Conservation (phyloP, 805 yeast genomes). For the Peterozyma xylosa region DNA sequence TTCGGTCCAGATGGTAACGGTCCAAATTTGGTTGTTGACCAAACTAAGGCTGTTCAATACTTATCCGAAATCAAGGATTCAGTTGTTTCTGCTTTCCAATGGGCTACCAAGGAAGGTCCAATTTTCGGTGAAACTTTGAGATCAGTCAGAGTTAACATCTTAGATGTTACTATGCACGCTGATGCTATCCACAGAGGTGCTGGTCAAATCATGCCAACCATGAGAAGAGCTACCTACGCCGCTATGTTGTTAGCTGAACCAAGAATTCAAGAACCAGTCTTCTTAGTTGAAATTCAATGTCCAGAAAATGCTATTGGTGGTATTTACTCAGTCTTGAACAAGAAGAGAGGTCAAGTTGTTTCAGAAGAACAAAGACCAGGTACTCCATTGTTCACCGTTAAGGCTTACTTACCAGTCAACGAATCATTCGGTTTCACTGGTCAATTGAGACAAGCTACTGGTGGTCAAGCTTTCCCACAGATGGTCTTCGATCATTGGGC, state of each 20-base stretch:
- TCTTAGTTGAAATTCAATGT: conserved; percentile 98
- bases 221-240: conserved; percentile 99
- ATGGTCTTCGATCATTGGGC: conserved; percentile 99
- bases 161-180: conserved; percentile 98
- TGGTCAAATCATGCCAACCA: conserved; percentile 99
- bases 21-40: conserved; percentile 98
- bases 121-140: conserved; percentile 94
- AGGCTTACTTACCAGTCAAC: conserved; percentile 99
- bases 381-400: conserved; percentile 98
- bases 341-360: conserved; percentile 98
- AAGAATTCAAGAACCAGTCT: conserved; percentile 98
- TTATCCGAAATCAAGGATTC: conserved; percentile 98
- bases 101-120: conserved; percentile 99
- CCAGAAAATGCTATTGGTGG: conserved; percentile 99
- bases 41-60: conserved; percentile 99
- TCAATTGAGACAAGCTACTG: conserved; percentile 99
- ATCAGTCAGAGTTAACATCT: conserved; percentile 94
- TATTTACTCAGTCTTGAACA: conserved; percentile 99
- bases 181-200: conserved; percentile 99
- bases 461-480: conserved; percentile 99
- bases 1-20: conserved; percentile 99
- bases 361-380: conserved; percentile 99
- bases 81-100: conserved; percentile 99
- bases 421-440: conserved; percentile 99
- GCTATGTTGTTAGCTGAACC: conserved; percentile 98